These are phyloP conservation scores for Trichoderma koningiopsis DNA, from an alignment of 2,329 filamentous ascomycete species.

Conservation along the genomic window DNA sequence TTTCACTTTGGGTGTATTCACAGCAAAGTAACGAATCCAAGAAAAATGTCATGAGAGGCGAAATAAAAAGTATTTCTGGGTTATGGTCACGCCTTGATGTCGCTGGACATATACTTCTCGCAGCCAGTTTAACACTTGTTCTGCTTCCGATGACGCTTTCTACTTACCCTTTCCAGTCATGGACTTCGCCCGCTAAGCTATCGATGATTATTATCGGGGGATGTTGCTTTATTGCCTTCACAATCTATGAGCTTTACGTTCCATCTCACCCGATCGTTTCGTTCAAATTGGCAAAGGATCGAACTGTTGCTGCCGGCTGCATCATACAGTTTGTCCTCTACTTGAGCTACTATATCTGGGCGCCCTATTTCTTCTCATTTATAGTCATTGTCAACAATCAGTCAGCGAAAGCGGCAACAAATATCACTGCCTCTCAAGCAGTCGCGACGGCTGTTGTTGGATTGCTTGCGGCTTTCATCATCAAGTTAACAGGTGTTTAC, in stretches of 20 bases:
- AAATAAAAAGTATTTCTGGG: neutral
- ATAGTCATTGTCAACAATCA: neutral
- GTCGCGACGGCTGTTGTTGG: neutral
- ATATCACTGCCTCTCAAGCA: neutral
- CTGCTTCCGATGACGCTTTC: neutral
- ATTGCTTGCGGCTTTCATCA: neutral
- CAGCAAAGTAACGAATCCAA: neutral
- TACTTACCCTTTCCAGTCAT: neutral
- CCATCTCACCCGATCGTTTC: neutral
- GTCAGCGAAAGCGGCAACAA: neutral
- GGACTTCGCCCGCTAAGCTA: neutral
- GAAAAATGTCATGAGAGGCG: neutral
- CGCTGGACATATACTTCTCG: neutral
- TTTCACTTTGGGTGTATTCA: neutral
- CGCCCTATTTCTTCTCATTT: conserved; percentile 3
- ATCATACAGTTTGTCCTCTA: neutral
- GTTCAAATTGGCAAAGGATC: neutral
- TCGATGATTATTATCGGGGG: neutral
- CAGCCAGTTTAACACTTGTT: neutral
- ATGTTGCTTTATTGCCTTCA: neutral
- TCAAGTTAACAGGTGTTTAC: neutral
- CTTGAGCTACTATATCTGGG: neutral
- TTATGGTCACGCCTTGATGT: neutral
- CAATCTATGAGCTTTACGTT: neutral
- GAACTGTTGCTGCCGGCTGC: neutral